phyloP scores from a whole-genome alignment of 2,329 filamentous ascomycete genomes.

The Fusarium temperatum region DNA sequence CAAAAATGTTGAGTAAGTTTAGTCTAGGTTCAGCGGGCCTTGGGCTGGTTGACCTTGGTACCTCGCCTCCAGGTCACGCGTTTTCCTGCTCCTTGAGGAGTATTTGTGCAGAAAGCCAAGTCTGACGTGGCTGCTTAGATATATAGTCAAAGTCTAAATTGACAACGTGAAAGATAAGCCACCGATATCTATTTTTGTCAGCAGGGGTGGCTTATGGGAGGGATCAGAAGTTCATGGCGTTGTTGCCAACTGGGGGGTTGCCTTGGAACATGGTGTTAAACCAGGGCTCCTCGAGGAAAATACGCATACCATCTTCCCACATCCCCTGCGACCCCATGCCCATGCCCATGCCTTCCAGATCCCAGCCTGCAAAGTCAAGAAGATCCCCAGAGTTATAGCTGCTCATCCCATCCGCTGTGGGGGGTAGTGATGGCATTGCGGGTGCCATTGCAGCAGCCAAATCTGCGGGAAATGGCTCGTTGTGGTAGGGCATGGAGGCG shows the following conservation, averaged over 20 bases:
- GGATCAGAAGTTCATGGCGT: conserved; percentile 48
- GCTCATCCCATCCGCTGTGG: conserved; percentile 12
- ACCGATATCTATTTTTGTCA: background rate
- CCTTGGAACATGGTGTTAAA: conserved; percentile 50
- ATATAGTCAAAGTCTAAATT: background rate
- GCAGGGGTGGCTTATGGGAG: background rate
- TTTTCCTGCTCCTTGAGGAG: background rate
- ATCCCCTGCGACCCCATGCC: conserved; percentile 40
- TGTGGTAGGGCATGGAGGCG: conserved; percentile 15
- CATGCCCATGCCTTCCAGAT: conserved; percentile 45
- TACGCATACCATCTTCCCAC: conserved; percentile 48
- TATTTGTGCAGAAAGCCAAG: background rate
- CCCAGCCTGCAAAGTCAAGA: conserved; percentile 39
- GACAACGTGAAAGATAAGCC: background rate
- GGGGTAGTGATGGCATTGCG: conserved; percentile 29
- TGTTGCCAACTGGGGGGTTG: conserved; percentile 45
- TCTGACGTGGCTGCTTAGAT: background rate
- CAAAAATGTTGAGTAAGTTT: background rate
- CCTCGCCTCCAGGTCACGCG: background rate
- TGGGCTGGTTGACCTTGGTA: background rate
- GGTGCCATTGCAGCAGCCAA: conserved; percentile 42
- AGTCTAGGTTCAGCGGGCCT: background rate
- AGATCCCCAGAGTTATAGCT: conserved; percentile 28
- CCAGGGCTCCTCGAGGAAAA: conserved; percentile 53
- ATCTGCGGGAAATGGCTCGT: conserved; percentile 31